Percentiles rank a stretch among this genome's conserved stretches.
Evolutionary conservation across 352 stramenopile genomes (phyloP).

Genomic region (Peronospora destructor): DNA sequence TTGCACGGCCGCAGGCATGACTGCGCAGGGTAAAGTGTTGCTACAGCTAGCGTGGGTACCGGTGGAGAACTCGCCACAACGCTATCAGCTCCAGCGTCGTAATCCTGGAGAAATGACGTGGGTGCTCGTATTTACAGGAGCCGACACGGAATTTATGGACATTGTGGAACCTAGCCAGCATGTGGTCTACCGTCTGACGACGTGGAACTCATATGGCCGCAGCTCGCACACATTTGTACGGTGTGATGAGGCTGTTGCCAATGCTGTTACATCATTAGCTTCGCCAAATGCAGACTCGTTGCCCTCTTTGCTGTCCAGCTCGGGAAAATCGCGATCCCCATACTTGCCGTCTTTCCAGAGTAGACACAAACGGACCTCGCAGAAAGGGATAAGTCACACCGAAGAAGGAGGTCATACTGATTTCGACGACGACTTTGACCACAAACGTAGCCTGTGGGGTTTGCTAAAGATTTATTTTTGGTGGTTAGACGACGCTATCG

Average conservation of each 20-base stretch:
- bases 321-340: conserved; percentile 23
- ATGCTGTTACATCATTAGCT: conserved; percentile 1
- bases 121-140: conserved; percentile 50
- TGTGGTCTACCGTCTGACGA: conserved; percentile 68
- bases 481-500: conserved; percentile 82
- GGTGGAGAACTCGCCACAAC: conserved; percentile 38
- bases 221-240: conserved; percentile 54
- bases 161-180: conserved; percentile 45
- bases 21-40: conserved; percentile 28
- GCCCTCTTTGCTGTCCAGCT: conserved; percentile 8
- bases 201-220: conserved; percentile 78
- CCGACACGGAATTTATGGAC: conserved; percentile 69
- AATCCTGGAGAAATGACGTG: conserved; percentile 53
- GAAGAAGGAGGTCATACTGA: conserved; percentile 7
- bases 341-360: conserved; percentile 21
- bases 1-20: conserved; percentile 28
- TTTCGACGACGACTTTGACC: conserved; percentile 11
- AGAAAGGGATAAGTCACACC: conserved; percentile 5
- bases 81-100: conserved; percentile 67
- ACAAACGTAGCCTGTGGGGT: conserved; percentile 28
- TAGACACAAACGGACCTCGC: conserved; percentile 6
- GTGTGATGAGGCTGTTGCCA: conserved; percentile 31
- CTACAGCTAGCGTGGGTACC: conserved; percentile 57
- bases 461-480: conserved; percentile 68
- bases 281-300: conserved; percentile 11